Conservation (phyloP, 2,329 filamentous ascomycete genomes). For the Nigrospora sphaerica region DNA sequence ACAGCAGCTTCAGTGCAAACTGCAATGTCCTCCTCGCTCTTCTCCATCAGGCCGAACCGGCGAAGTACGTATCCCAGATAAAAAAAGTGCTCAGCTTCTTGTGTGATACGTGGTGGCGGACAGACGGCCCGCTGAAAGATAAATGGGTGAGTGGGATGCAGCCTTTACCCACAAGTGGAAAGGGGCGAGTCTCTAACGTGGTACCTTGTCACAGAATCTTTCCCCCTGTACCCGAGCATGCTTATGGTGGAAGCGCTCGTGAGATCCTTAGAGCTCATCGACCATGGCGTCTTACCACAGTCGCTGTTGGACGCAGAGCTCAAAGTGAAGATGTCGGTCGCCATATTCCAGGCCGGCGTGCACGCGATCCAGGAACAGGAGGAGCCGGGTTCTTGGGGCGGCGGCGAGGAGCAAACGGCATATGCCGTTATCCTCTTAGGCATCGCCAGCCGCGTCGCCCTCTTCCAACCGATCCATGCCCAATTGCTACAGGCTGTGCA, state of each 20-base stretch:
- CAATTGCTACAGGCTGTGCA: too few relatives aligned
- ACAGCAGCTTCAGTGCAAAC: slow-evolving; percentile 25
- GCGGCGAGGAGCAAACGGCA: not conserved
- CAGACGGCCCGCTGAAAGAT: slow-evolving; percentile 13
- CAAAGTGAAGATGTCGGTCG: not conserved
- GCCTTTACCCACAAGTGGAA: too few relatives aligned
- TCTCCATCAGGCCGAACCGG: slow-evolving; percentile 12
- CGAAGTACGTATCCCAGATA: slow-evolving; percentile 14
- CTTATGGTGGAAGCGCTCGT: not conserved
- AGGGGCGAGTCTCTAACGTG: too few relatives aligned
- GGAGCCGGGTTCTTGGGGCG: not conserved
- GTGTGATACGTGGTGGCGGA: slow-evolving; percentile 14
- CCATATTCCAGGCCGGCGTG: not conserved
- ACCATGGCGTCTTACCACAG: not conserved
- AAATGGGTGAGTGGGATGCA: slow-evolving; percentile 22
- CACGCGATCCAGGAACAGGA: not conserved
- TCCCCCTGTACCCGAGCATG: not conserved
- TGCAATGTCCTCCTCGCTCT: slow-evolving; percentile 25
- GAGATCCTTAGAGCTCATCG: not conserved
- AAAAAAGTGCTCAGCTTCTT: slow-evolving; percentile 17
- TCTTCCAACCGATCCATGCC: not conserved
- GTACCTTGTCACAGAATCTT: not conserved
- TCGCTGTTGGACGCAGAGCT: not conserved
- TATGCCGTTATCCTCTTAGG: not conserved
- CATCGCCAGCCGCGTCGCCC: not conserved